Conservation (phyloP, 352 stramenopile genomes). For the Phytopythium delawarense region DNA sequence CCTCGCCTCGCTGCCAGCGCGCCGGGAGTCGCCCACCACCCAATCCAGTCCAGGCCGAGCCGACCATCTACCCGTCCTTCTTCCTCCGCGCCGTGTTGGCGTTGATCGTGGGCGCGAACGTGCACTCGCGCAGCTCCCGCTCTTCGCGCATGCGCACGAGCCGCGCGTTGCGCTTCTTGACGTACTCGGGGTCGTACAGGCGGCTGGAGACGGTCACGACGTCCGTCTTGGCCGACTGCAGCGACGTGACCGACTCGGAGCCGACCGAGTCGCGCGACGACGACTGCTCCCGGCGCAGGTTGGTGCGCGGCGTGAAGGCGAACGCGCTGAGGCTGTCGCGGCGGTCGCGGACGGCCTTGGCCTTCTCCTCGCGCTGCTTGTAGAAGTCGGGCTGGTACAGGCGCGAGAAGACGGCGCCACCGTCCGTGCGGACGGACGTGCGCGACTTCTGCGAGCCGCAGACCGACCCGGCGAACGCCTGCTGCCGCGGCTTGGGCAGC, state of each 20-base stretch:
- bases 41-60: neutral
- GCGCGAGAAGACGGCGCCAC: slow-evolving; percentile 74
- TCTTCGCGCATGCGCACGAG: slow-evolving; percentile 75
- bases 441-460: slow-evolving; percentile 70
- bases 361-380: slow-evolving; percentile 73
- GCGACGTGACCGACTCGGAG: slow-evolving; percentile 48
- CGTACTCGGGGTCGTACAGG: slow-evolving; percentile 83
- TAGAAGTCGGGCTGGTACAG: slow-evolving; percentile 84
- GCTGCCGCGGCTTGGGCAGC: slow-evolving; percentile 37
- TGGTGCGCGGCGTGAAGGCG: slow-evolving; percentile 60
- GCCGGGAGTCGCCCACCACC: too few relatives aligned
- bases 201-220: slow-evolving; percentile 70
- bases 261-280: slow-evolving; percentile 65
- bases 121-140: slow-evolving; percentile 78
- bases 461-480: slow-evolving; percentile 50
- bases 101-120: slow-evolving; percentile 72
- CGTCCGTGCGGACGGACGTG: slow-evolving; percentile 72
- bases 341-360: slow-evolving; percentile 54
- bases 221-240: slow-evolving; percentile 76
- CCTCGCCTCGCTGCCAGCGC: too few relatives aligned
- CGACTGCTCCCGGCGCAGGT: slow-evolving; percentile 38
- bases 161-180: slow-evolving; percentile 69
- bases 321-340: slow-evolving; percentile 53
- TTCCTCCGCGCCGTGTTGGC: slow-evolving; percentile 37
- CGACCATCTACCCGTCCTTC: slow-evolving; percentile 13